phyloP scores from a whole-genome alignment of 257 asterid genomes.

The Lycium ferocissimum region DNA sequence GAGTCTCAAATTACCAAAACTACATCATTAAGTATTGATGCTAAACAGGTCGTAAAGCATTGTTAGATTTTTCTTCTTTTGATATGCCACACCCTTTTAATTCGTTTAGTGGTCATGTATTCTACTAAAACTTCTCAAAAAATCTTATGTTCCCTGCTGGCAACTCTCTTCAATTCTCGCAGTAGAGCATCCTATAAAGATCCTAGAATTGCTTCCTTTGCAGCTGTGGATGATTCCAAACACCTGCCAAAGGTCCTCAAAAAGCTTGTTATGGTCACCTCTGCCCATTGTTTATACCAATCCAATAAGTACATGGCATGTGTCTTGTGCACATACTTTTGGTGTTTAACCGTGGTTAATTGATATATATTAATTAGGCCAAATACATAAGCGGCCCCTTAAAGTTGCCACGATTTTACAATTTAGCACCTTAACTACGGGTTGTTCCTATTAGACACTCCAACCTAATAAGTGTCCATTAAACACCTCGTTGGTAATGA shows the following conservation, averaged over 20 bases:
- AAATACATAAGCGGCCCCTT: too few species aligned
- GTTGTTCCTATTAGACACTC: too few species aligned
- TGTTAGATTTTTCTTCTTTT: not conserved
- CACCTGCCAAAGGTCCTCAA: not conserved
- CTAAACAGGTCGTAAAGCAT: not conserved
- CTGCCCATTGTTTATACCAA: not conserved
- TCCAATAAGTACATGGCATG: not conserved
- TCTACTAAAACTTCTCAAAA: too few species aligned
- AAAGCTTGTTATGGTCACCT: too few species aligned
- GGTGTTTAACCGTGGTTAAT: not conserved
- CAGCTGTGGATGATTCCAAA: not conserved
- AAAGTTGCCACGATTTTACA: too few species aligned
- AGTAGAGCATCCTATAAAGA: not conserved
- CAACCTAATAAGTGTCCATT: too few species aligned
- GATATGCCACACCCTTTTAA: not conserved
- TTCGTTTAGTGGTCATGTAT: not conserved
- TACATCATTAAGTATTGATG: not conserved
- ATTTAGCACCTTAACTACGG: too few species aligned
- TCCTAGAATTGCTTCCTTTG: not conserved
- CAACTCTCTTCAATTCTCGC: not conserved
- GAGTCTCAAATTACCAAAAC: not conserved
- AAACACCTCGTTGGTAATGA: too few species aligned
- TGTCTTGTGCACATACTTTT: not conserved
- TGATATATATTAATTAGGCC: not conserved
- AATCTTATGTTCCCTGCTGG: not conserved